Percentiles rank a stretch among this genome's conserved stretches.
phyloP scores from a whole-genome alignment of 495 filamentous ascomycete species.

The Aspergillus sclerotioniger region DNA sequence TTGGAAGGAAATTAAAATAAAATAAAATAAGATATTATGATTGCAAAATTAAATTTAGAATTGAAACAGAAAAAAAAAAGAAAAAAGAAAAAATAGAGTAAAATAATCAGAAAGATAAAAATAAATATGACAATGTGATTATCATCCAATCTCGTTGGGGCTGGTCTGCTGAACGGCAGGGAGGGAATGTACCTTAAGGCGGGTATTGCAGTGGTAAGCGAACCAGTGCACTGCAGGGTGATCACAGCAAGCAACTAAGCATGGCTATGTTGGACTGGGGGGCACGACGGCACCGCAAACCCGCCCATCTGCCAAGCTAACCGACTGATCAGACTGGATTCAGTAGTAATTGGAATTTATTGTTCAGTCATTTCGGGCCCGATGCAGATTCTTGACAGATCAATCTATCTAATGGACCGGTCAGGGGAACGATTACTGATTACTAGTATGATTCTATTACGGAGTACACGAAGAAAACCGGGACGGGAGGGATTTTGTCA shows the following conservation, averaged over 20 bases:
- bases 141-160: neutral
- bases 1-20: neutral
- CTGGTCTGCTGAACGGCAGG: neutral
- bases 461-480: too few relatives aligned
- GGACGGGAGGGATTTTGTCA: too few relatives aligned
- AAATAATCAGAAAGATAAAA: constrained; percentile 6
- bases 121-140: constrained; percentile 1
- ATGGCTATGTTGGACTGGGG: constrained; percentile 9
- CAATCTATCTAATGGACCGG: too few relatives aligned
- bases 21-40: constrained; percentile 2
- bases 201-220: neutral
- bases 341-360: too few relatives aligned
- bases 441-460: too few relatives aligned
- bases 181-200: neutral
- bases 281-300: too few relatives aligned
- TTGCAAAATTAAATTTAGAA: constrained; percentile 9
- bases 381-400: too few relatives aligned
- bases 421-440: too few relatives aligned
- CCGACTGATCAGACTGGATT: too few relatives aligned
- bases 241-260: neutral
- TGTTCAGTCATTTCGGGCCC: too few relatives aligned
- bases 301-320: too few relatives aligned
- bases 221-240: neutral
- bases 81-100: neutral
- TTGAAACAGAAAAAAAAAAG: constrained; percentile 3